These are phyloP conservation scores for Aspergillus diversus DNA, from an alignment of 495 filamentous ascomycete species.

Conservation along the genomic window DNA sequence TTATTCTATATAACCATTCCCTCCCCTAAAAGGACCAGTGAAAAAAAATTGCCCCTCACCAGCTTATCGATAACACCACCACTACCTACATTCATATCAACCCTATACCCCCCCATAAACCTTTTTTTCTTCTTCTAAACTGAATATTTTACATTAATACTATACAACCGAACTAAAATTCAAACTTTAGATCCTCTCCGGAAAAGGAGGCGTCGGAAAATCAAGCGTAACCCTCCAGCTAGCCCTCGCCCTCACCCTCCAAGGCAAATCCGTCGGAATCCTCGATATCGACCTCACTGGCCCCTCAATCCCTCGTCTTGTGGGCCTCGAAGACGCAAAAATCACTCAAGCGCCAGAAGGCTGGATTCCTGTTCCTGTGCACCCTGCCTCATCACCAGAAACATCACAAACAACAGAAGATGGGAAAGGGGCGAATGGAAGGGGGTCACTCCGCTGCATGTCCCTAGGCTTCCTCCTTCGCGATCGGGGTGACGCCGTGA, in stretches of 20 bases:
- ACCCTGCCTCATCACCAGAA: constrained; percentile 43
- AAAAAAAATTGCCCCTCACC: constrained; percentile 23
- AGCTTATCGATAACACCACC: constrained; percentile 50
- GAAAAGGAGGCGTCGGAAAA: constrained; percentile 97
- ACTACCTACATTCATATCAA: not conserved
- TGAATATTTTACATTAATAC: too few species aligned
- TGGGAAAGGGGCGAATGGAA: not conserved
- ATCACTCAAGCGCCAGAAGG: constrained; percentile 87
- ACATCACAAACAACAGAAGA: constrained; percentile 13
- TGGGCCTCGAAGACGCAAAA: constrained; percentile 84
- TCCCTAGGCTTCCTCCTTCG: constrained; percentile 89
- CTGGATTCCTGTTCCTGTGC: constrained; percentile 86
- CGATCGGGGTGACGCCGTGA: constrained; percentile 82
- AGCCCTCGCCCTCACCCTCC: constrained; percentile 82
- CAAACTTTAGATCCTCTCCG: constrained; percentile 70
- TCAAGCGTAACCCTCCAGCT: constrained; percentile 95
- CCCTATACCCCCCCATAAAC: too few species aligned
- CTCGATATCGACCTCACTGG: constrained; percentile 97
- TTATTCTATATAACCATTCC: constrained; percentile 5
- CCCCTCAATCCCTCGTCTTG: constrained; percentile 92
- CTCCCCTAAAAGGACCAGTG: not conserved
- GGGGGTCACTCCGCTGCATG: constrained; percentile 75
- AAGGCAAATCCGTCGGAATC: constrained; percentile 86
- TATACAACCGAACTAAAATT: not conserved
- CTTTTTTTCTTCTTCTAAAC: too few species aligned